Base-by-base conservation (phyloP, 306 rosid genomes). In the Fragaria iinumae region DNA sequence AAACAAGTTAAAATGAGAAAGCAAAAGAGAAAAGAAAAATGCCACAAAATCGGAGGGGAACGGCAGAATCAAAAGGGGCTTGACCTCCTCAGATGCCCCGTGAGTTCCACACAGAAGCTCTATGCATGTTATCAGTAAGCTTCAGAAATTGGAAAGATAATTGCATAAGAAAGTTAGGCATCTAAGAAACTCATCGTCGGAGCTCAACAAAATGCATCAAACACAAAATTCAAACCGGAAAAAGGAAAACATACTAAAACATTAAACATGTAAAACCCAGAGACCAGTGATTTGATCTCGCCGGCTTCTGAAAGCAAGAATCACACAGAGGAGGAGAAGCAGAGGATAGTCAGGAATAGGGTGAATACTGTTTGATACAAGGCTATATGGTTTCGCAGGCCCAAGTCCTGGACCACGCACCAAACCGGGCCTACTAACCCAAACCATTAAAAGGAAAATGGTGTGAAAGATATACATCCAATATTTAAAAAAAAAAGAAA, bases 141-240 rank as follows among this genome's bases (percentile, higher is more conserved):
- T 81, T 82, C 85, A 10, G 82, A 56, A 82, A 82, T 82, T 77
- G 85, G 85, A 82, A 82, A 76, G 82, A 82, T 29, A 63, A 63
- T 25, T 21, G 10, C 11, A 48, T 34, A n/a, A 21, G 55, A 56
- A 7, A 27, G 75, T 11, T 41, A 11, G 52, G 52, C 47, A 66
- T 59, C 65, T 3, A 29, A 49, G 44, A 41, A 67, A 39, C 11
- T 66, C 84, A 72, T 81, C 84, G 72, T 18, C 29, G 75, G 81
- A 81, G 84, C 78, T 71, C 47, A 29, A n/a, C 48, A 13, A 66
- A 17, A 65, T 44, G 21, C 21, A 17, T 50, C 7, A 9, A 74
- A n/a, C 7, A 2, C 34, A 74, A 39, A 41, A 49, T 14, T 70
- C 27, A 18, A 25, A 25, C 1, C 20, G 5, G 21, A 18, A 48